Evolutionary conservation across 495 filamentous ascomycete species (phyloP).

Genomic region (Hypoxylon fuscum): DNA sequence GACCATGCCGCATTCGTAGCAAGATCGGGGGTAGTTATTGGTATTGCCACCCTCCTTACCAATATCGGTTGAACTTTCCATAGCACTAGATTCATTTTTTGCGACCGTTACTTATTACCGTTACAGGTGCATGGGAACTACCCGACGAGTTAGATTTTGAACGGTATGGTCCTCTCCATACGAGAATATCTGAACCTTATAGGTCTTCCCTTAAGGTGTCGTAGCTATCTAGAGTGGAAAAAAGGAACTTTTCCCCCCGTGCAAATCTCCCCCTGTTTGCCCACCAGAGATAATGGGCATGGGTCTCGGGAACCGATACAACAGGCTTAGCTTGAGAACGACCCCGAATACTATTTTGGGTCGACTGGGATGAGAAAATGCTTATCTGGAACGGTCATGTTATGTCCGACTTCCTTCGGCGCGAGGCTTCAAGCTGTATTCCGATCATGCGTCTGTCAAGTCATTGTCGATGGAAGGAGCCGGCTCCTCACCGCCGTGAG

Average conservation of each 20-base stretch:
- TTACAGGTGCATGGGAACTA: not conserved
- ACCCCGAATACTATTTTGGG: conserved; percentile 6
- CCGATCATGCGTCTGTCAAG: conserved; percentile 3
- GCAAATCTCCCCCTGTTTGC: conserved; percentile 11
- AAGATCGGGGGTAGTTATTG: too few species aligned
- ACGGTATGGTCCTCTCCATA: conserved; percentile 8
- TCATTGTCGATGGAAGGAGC: not conserved
- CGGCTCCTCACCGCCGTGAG: conserved; percentile 31
- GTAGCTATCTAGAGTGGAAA: conserved; percentile 6
- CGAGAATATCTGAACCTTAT: conserved; percentile 19
- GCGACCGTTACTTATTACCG: too few species aligned
- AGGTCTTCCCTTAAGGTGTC: conserved; percentile 35
- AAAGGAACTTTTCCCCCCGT: not conserved
- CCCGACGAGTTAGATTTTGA: conserved; percentile 1
- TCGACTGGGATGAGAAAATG: conserved; percentile 20
- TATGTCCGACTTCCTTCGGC: conserved; percentile 11
- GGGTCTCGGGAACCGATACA: not conserved
- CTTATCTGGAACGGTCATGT: conserved; percentile 31
- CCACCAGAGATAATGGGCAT: not conserved
- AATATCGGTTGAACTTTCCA: conserved; percentile 1
- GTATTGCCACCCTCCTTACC: not conserved
- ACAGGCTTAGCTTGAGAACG: conserved; percentile 1
- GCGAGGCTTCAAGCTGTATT: conserved; percentile 16
- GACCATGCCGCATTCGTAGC: not conserved
- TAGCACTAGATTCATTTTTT: conserved; percentile 3